These are phyloP conservation scores for Apostasia shenzhenica DNA, from an alignment of 106 monocot genomes.

Conservation along the genomic window DNA sequence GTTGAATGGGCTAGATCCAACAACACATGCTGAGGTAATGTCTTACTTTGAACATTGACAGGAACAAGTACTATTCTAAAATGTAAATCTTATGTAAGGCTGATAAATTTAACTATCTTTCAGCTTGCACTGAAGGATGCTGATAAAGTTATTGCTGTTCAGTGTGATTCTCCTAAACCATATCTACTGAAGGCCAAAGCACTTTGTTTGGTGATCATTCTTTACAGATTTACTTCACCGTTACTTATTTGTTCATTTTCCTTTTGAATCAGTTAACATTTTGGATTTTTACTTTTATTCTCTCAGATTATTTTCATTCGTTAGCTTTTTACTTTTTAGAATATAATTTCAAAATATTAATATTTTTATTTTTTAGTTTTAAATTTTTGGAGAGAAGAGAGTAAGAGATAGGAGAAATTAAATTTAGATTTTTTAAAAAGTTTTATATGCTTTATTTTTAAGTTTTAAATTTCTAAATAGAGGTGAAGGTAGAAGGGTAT, in stretches of 20 bases:
- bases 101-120: constrained; percentile 13
- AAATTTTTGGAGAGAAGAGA: too few relatives aligned
- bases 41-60: background rate
- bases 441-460: too few relatives aligned
- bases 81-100: background rate
- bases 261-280: too few relatives aligned
- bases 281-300: too few relatives aligned
- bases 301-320: too few relatives aligned
- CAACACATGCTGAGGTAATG: constrained; percentile 84
- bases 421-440: too few relatives aligned
- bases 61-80: background rate
- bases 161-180: constrained; percentile 50
- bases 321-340: too few relatives aligned
- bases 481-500: too few relatives aligned
- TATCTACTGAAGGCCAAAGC: constrained; percentile 85
- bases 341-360: too few relatives aligned
- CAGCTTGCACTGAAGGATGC: constrained; percentile 96
- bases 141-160: constrained; percentile 47
- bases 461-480: too few relatives aligned
- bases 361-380: too few relatives aligned
- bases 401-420: too few relatives aligned
- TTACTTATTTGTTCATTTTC: background rate
- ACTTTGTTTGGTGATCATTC: constrained; percentile 63
- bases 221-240: background rate
- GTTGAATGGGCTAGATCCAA: constrained; percentile 91